These are phyloP conservation scores for Saccharomycopsis oosterbeekiorum DNA, from an alignment of 805 yeast species.

Conservation along the genomic window DNA sequence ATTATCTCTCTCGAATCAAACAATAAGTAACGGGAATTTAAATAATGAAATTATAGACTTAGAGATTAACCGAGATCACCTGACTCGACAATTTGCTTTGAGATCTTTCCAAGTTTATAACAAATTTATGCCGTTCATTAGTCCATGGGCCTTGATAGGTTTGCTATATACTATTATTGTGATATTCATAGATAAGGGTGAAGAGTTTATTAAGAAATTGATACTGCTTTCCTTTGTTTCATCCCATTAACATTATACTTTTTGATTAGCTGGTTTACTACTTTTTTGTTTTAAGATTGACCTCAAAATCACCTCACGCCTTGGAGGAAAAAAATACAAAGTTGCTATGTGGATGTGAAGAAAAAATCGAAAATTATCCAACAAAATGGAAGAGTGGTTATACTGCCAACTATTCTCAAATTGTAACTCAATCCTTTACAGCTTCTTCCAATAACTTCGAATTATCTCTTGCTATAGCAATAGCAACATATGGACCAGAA, in stretches of 20 bases:
- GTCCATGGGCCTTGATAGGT: slow-evolving; percentile 44
- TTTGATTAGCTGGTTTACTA: slow-evolving; percentile 37
- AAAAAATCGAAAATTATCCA: slow-evolving; percentile 18
- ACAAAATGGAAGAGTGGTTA: slow-evolving; percentile 26
- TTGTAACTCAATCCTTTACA: slow-evolving; percentile 43
- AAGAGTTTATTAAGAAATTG: slow-evolving; percentile 37
- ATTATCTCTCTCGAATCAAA: too few relatives aligned
- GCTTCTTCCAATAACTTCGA: slow-evolving; percentile 53
- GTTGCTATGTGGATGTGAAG: slow-evolving; percentile 34
- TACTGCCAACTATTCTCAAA: slow-evolving; percentile 32
- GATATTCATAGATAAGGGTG: slow-evolving; percentile 42
- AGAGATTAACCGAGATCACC: too few relatives aligned
- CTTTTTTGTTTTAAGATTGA: slow-evolving; percentile 30
- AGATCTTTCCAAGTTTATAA: slow-evolving; percentile 24
- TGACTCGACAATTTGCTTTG: too few relatives aligned
- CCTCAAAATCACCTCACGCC: slow-evolving; percentile 14
- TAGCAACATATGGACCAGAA: slow-evolving; percentile 41
- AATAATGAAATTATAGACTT: too few relatives aligned
- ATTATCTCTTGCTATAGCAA: slow-evolving; percentile 44
- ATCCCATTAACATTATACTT: slow-evolving; percentile 42
- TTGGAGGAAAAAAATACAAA: slow-evolving; percentile 18
- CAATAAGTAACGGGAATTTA: too few relatives aligned
- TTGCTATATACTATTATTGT: slow-evolving; percentile 42
- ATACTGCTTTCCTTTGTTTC: slow-evolving; percentile 41
- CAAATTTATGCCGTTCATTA: slow-evolving; percentile 31